Base-by-base conservation (phyloP, 805 yeast genomes). In the Candida insectalens region DNA sequence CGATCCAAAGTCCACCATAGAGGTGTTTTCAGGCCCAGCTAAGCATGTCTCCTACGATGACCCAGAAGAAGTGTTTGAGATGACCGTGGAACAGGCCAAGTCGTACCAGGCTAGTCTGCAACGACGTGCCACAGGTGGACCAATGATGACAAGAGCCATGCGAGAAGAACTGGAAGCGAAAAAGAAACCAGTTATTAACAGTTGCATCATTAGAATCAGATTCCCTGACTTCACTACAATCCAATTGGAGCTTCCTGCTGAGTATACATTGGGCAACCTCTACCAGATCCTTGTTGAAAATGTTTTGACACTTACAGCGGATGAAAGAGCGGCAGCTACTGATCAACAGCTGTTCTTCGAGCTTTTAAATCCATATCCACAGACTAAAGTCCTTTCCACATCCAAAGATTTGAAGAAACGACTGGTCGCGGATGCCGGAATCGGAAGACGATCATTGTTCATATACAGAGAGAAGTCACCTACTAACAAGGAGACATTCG, bases 221-320 rank as follows among this genome's bases (percentile, higher is more conserved):
- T 69, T 79, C 38, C 83, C 83, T 1, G 82, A 78, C 49, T 63
- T 65, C 35, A 60, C 65, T 3, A 59, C 58, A 16, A 47, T 77
- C 2, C 76, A 77, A 42, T 58, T 71, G 13, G 61, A 56, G n/a
- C 68, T 78, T 41, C 46, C 48, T 8, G 63, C 73, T 5, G 43
- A 45, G 1, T 73, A 73, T 32, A 63, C 69, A 2, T 34, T 36
- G 25, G 42, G 28, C 30, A 57, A 35, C 40, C 52, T 36, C 32
- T 46, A 47, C 23, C 32, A 40, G 3, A 26, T 48, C 6, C 29
- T 58, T 16, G 35, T 43, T 4, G 27, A 35, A 6, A 38, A 48
- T 10, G 54, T 65, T 4, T 47, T 50, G 16, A 50, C 46, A 7
- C 46, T 66, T 6, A 48, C 56, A 32, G 41, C 45, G 5, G 50